phyloP scores from a whole-genome alignment of 495 filamentous ascomycete genomes.

The Endocarpon pusillum region DNA sequence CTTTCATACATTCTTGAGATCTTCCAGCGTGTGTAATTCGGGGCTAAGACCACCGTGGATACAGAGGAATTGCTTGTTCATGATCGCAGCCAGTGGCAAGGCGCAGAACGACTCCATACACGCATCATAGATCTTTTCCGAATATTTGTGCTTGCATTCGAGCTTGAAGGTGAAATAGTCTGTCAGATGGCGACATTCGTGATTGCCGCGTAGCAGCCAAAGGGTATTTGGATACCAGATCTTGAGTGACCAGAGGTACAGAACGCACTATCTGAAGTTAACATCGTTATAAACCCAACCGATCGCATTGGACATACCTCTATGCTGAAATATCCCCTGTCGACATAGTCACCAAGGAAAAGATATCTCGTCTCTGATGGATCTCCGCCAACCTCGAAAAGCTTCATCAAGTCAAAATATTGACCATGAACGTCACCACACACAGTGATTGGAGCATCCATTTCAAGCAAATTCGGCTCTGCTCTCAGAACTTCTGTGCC shows the following conservation, averaged over 20 bases:
- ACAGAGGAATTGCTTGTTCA: conserved; percentile 99
- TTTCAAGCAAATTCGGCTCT: conserved; percentile 93
- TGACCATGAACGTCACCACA: conserved; percentile 97
- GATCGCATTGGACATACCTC: conserved; percentile 54
- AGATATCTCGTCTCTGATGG: conserved; percentile 91
- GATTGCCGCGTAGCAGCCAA: conserved; percentile 92
- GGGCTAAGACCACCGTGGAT: conserved; percentile 95
- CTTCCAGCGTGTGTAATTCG: conserved; percentile 87
- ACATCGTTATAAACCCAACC: background rate
- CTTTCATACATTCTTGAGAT: conserved; percentile 54
- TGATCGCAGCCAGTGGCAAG: conserved; percentile 84
- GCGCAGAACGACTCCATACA: conserved; percentile 97
- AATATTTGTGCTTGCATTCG: conserved; percentile 98
- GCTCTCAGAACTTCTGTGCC: conserved; percentile 68
- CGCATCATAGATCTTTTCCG: conserved; percentile 87
- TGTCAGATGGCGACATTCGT: conserved; percentile 95
- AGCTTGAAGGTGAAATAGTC: conserved; percentile 99
- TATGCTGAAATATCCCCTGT: conserved; percentile 96
- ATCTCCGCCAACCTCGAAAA: conserved; percentile 96
- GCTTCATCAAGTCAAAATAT: conserved; percentile 98
- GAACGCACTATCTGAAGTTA: conserved; percentile 46
- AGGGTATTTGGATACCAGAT: conserved; percentile 98
- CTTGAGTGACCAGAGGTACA: conserved; percentile 95
- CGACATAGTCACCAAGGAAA: conserved; percentile 95
- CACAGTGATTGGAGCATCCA: conserved; percentile 99